These are phyloP conservation scores for Polytolypa hystricis DNA, from an alignment of 2,329 filamentous ascomycete genomes.

Conservation along the genomic window DNA sequence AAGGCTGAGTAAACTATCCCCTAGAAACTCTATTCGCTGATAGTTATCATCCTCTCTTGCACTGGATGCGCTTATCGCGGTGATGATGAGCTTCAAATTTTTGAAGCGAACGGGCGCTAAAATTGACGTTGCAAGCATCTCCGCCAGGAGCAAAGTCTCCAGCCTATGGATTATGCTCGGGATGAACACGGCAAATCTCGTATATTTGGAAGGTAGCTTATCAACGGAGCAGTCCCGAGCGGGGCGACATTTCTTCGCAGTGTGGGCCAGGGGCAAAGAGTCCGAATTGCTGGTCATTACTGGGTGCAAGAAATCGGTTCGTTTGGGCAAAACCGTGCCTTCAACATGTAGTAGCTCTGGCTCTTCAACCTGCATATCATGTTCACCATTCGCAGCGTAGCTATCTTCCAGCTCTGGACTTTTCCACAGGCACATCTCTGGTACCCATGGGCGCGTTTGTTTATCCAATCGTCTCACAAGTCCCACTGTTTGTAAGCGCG, in stretches of 20 bases:
- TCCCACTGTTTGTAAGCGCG: constrained; percentile 10
- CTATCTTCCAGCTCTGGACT: constrained; percentile 6
- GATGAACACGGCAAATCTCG: constrained; percentile 49
- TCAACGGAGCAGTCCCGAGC: constrained; percentile 23
- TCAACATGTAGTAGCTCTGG: constrained; percentile 15
- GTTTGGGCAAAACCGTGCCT: constrained; percentile 21
- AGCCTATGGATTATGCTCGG: constrained; percentile 64
- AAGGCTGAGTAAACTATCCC: constrained; percentile 73
- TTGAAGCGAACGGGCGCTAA: constrained; percentile 44
- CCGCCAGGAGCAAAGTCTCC: constrained; percentile 53
- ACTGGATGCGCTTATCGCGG: constrained; percentile 58
- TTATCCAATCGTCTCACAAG: constrained; percentile 12
- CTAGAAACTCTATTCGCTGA: constrained; percentile 75
- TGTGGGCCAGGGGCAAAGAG: constrained; percentile 13
- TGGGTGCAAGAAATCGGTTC: constrained; percentile 23
- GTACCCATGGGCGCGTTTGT: constrained; percentile 11
- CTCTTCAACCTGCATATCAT: constrained; percentile 1
- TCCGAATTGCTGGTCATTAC: constrained; percentile 12
- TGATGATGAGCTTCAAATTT: constrained; percentile 47
- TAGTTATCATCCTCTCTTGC: constrained; percentile 57
- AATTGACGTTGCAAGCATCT: constrained; percentile 46
- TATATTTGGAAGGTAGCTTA: constrained; percentile 35
- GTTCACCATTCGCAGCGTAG: not conserved
- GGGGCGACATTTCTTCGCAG: constrained; percentile 12
- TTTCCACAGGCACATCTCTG: constrained; percentile 12